Conservation (phyloP, 2,329 filamentous ascomycete genomes). For the Tolypocladium album region DNA sequence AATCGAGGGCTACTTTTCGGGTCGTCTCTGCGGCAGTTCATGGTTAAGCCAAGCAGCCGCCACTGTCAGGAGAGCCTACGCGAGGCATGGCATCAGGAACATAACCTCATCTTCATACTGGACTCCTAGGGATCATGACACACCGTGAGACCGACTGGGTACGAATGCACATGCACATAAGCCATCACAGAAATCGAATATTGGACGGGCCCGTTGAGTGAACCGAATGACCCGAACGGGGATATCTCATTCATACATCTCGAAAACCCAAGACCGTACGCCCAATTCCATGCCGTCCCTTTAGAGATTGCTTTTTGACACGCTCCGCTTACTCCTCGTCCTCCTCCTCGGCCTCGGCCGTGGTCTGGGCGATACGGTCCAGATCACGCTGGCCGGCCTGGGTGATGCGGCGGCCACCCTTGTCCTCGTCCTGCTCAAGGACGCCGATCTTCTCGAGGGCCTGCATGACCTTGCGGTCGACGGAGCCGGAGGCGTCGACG, state of each 20-base stretch:
- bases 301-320: constrained; percentile 1
- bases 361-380: constrained; percentile 86
- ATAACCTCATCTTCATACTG: not conserved
- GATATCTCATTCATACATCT: constrained; percentile 30
- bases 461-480: constrained; percentile 97
- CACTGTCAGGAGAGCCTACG: not conserved
- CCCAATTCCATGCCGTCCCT: constrained; percentile 15
- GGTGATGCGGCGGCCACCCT: constrained; percentile 96
- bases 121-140: not conserved
- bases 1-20: not conserved
- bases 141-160: not conserved
- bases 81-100: not conserved
- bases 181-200: not conserved
- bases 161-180: not conserved
- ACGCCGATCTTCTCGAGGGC: constrained; percentile 99
- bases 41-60: not conserved
- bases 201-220: constrained; percentile 21
- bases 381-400: constrained; percentile 98
- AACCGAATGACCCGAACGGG: constrained; percentile 26
- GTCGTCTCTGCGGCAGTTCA: not conserved
- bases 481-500: constrained; percentile 87
- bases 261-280: constrained; percentile 29
- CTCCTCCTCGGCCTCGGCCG: constrained; percentile 60
- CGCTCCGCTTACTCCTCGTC: constrained; percentile 50
- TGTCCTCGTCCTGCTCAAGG: constrained; percentile 94